Conservation (phyloP, 768 basidiomycete genomes). For the Tricholoma saponaceum region DNA sequence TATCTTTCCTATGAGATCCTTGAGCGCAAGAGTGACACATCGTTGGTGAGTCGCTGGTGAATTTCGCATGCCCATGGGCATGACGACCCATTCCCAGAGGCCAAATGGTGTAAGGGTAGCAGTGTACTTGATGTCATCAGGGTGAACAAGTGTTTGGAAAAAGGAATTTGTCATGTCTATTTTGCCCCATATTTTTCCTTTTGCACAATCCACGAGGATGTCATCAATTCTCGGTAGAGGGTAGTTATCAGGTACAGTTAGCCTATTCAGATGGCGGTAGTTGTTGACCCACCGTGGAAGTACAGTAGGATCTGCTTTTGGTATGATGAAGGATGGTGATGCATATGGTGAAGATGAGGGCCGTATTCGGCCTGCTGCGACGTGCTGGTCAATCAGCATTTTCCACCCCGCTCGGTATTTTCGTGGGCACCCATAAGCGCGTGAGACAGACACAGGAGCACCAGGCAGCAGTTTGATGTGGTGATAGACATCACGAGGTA, state of each 20-base stretch:
- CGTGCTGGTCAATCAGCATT: background rate
- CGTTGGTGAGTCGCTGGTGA: slow-evolving; percentile 31
- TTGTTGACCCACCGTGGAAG: background rate
- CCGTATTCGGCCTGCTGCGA: background rate
- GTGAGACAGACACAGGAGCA: background rate
- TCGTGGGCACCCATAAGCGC: background rate
- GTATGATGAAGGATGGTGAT: background rate
- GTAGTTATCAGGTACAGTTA: background rate
- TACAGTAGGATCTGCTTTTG: background rate
- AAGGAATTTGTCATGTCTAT: too few species aligned
- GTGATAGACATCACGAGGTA: background rate
- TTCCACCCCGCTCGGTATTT: background rate
- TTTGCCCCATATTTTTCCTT: too few species aligned
- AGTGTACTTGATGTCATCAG: too few species aligned
- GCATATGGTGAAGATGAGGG: background rate
- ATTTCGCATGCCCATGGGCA: slow-evolving; percentile 30
- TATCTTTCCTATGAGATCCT: slow-evolving; percentile 29
- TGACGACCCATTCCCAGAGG: too few species aligned
- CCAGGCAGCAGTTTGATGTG: background rate
- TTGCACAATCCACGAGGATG: slow-evolving; percentile 5
- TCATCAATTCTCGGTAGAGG: background rate
- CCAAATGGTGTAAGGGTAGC: too few species aligned
- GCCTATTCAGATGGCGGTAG: background rate
- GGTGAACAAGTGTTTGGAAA: too few species aligned
- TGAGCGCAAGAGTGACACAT: too few species aligned